A percentile compares a stretch with the other conserved stretches of the same genome.
Evolutionary conservation across 192 early-diverging fungal species (phyloP).

Genomic region (Rhizophagus clarus): DNA sequence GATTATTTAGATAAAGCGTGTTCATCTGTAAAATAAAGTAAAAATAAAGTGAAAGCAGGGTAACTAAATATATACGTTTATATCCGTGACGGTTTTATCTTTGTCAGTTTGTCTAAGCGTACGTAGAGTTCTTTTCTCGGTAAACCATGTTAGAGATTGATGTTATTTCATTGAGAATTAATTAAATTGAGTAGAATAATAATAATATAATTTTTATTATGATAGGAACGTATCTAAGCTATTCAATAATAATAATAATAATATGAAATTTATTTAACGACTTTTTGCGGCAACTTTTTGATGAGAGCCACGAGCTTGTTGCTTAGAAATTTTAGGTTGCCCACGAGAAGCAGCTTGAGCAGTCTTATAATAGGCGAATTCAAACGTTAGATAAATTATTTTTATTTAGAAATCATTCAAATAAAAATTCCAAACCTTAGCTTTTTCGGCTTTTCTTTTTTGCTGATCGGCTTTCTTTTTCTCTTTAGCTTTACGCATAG

Average conservation of each 20-base stretch:
- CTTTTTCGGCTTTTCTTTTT: constrained; percentile 87
- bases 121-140: too few species aligned
- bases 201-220: neutral
- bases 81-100: too few species aligned
- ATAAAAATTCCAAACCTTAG: constrained; percentile 55
- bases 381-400: neutral
- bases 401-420: neutral
- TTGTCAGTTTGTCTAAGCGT: too few species aligned
- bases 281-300: constrained; percentile 79
- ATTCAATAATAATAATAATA: neutral
- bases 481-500: constrained; percentile 87
- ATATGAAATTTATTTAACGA: constrained; percentile 60
- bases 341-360: constrained; percentile 47
- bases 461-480: constrained; percentile 85
- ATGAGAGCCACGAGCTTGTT: constrained; percentile 78
- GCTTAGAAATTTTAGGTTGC: constrained; percentile 78
- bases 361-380: constrained; percentile 38
- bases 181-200: too few species aligned
- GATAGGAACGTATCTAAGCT: neutral
- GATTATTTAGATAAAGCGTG: too few species aligned
- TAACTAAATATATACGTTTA: too few species aligned
- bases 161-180: too few species aligned
- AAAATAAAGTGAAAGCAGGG: too few species aligned
- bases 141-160: too few species aligned
- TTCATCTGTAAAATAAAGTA: too few species aligned